phyloP scores from a whole-genome alignment of 1,139 yeast species.

The Blastobotrys raffinosifermentans region DNA sequence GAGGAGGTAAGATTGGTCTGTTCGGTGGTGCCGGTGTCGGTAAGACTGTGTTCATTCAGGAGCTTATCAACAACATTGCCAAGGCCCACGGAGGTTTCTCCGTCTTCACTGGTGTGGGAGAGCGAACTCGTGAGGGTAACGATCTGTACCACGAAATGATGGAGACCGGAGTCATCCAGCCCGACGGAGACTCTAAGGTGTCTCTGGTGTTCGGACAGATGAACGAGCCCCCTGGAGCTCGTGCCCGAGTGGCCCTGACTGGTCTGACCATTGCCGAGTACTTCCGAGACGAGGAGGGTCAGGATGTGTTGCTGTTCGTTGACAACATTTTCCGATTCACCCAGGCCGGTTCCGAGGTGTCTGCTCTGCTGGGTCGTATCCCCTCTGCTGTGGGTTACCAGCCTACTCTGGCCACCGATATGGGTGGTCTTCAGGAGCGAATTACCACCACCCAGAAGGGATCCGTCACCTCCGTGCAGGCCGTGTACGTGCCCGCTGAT shows the following conservation, averaged over 20 bases:
- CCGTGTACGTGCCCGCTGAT: conserved; percentile 99
- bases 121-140: conserved; percentile 99
- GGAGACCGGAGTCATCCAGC: conserved; percentile 99
- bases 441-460: conserved; percentile 99
- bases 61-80: conserved; percentile 98
- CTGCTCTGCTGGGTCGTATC: conserved; percentile 99
- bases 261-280: conserved; percentile 99
- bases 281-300: conserved; percentile 99
- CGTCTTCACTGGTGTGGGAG: conserved; percentile 99
- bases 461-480: conserved; percentile 99
- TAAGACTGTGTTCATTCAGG: conserved; percentile 99
- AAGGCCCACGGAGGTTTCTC: conserved; percentile 99
- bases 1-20: conserved; percentile 99
- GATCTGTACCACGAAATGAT: conserved; percentile 99
- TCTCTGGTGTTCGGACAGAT: conserved; percentile 99
- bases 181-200: conserved; percentile 99
- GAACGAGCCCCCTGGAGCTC: conserved; percentile 99
- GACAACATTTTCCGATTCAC: conserved; percentile 99
- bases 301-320: conserved; percentile 98
- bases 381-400: conserved; percentile 99
- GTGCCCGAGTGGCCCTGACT: conserved; percentile 99
- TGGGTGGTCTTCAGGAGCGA: conserved; percentile 99
- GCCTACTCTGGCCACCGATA: conserved; percentile 99
- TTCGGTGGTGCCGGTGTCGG: conserved; percentile 99
- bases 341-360: conserved; percentile 99